A percentile compares a stretch with the other conserved stretches of the same genome.
phyloP scores from a whole-genome alignment of 2,329 filamentous ascomycete species.

The Macrophomina pseudophaseolina region DNA sequence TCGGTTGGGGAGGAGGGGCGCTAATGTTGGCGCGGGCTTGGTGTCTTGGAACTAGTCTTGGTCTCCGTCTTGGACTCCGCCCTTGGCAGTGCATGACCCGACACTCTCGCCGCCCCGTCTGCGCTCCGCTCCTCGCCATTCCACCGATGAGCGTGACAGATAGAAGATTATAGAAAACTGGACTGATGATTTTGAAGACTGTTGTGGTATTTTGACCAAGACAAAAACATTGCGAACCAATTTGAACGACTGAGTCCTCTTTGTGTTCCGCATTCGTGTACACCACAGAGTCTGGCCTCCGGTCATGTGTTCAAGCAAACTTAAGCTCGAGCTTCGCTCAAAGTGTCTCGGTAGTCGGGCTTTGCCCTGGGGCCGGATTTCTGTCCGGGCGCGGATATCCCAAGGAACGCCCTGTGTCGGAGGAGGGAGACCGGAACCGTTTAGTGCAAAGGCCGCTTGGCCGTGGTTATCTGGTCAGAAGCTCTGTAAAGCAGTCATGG shows the following conservation, averaged over 20 bases:
- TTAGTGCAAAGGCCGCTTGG: no score
- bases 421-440: background rate
- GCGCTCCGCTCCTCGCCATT: background rate
- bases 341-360: background rate
- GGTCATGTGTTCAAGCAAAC: background rate
- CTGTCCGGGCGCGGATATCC: background rate
- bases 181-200: no score
- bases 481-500: no score
- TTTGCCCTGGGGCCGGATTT: background rate
- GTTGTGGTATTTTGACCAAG: no score
- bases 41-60: constrained; percentile 14
- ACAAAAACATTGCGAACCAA: no score
- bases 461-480: no score
- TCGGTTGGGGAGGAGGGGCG: background rate
- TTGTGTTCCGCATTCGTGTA: no score
- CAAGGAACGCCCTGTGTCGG: background rate
- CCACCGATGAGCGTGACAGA: background rate
- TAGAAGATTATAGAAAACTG: no score
- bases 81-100: constrained; percentile 13
- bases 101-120: background rate
- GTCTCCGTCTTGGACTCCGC: constrained; percentile 23
- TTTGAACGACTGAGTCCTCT: no score
- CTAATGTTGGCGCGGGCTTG: constrained; percentile 11
- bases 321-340: background rate
- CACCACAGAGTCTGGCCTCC: no score